A percentile compares a stretch with the other conserved stretches of the same genome.
Evolutionary conservation across 371 early-diverging fungal genomes (phyloP).

Genomic region (Choanephora cucurbitarum): DNA sequence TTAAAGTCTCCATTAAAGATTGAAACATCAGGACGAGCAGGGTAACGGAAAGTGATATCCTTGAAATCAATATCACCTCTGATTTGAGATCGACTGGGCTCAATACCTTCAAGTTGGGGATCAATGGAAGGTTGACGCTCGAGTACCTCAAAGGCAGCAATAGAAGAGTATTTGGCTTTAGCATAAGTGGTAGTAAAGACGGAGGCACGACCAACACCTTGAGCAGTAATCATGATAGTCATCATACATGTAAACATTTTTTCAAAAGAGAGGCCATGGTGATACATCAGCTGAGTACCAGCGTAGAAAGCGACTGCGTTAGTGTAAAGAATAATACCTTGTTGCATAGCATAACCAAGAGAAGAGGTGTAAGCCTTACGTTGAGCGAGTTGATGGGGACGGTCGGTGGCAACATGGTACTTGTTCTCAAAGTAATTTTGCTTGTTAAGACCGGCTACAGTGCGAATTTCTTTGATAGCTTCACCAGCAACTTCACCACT

Average conservation of each 20-base stretch:
- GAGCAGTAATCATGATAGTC: conserved; percentile 75
- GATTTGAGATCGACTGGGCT: conserved; percentile 38
- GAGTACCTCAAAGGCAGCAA: conserved; percentile 73
- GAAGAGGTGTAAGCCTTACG: conserved; percentile 58
- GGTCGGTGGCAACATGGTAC: conserved; percentile 60
- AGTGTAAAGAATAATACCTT: conserved; percentile 67
- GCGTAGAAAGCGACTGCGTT: conserved; percentile 66
- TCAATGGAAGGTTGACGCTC: conserved; percentile 77
- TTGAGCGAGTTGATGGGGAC: conserved; percentile 66
- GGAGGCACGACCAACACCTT: conserved; percentile 65
- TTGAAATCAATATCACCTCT: conserved; percentile 59
- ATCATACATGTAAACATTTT: conserved; percentile 69
- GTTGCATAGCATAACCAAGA: conserved; percentile 70
- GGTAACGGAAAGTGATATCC: conserved; percentile 79
- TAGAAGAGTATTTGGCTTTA: conserved; percentile 82
- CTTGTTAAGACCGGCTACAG: conserved; percentile 83
- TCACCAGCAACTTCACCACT: conserved; percentile 82
- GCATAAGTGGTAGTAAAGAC: conserved; percentile 63
- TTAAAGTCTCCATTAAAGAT: conserved; percentile 78
- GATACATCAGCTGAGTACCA: conserved; percentile 50
- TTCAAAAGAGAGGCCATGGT: conserved; percentile 32
- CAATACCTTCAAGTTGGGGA: conserved; percentile 62
- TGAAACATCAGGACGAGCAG: conserved; percentile 74
- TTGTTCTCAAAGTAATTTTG: conserved; percentile 66
- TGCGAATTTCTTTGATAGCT: conserved; percentile 85